Percentiles rank a stretch among this genome's conserved stretches.
These are phyloP conservation scores for Sordariomycetes sp. DNA, from an alignment of 2,329 filamentous ascomycete species.

Conservation along the genomic window DNA sequence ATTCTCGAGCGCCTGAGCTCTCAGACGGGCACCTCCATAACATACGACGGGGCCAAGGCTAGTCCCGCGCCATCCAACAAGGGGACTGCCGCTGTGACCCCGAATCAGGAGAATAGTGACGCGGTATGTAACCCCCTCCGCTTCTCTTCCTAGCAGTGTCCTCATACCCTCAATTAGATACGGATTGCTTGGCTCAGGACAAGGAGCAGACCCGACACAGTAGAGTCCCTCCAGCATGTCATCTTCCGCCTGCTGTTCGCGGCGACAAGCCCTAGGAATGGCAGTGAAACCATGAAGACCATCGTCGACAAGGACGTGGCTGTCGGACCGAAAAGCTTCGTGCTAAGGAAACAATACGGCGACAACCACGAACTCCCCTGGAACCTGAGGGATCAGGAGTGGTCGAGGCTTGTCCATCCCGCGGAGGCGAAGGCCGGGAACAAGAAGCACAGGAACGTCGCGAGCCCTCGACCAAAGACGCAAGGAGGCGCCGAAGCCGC, in stretches of 20 bases:
- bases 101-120: not conserved
- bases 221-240: not conserved
- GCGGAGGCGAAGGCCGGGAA: not conserved
- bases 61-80: not conserved
- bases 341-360: not conserved
- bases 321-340: not conserved
- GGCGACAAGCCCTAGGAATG: not conserved
- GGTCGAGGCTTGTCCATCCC: not conserved
- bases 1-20: constrained; percentile 18
- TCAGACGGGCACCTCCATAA: constrained; percentile 19
- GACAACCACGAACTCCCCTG: constrained; percentile 1
- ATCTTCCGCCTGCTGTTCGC: constrained; percentile 1
- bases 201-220: not conserved
- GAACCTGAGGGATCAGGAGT: not conserved
- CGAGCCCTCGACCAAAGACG: not conserved
- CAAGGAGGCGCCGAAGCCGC: not conserved
- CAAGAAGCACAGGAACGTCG: not conserved
- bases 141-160: not conserved
- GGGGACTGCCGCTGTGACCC: not conserved
- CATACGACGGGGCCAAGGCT: not conserved
- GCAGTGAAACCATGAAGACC: not conserved
- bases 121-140: not conserved
- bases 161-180: not conserved
- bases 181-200: constrained; percentile 10
- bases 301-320: not conserved